phyloP scores from a whole-genome alignment of 306 rosid species.

The Lotus japonicus region DNA sequence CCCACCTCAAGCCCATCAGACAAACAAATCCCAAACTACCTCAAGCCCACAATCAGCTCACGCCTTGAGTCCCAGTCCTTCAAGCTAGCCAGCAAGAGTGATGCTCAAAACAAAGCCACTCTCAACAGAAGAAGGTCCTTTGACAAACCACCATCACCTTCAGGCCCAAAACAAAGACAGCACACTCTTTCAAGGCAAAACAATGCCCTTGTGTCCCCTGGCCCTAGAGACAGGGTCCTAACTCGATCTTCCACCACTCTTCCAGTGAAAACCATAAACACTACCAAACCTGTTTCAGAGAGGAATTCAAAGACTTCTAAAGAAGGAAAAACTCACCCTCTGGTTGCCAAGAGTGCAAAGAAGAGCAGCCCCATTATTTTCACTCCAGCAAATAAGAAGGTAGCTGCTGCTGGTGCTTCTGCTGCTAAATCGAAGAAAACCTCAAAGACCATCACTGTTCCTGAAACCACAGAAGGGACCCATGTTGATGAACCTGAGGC shows the following conservation, averaged over 20 bases:
- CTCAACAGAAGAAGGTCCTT: slow-evolving; percentile 73
- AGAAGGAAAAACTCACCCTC: slow-evolving; percentile 13
- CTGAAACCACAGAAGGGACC: neutral
- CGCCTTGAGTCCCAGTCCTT: slow-evolving; percentile 27
- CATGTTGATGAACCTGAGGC: slow-evolving; percentile 16
- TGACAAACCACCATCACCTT: slow-evolving; percentile 59
- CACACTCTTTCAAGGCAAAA: slow-evolving; percentile 41
- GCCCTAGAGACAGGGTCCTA: slow-evolving; percentile 34
- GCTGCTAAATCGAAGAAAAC: neutral
- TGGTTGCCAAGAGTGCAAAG: slow-evolving; percentile 1
- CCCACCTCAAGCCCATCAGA: slow-evolving; percentile 24
- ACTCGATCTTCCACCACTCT: slow-evolving; percentile 5
- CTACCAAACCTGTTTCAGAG: neutral
- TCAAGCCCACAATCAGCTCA: slow-evolving; percentile 57
- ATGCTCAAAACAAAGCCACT: slow-evolving; percentile 17
- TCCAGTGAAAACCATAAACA: neutral
- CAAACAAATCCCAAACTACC: slow-evolving; percentile 58
- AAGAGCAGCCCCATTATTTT: slow-evolving; percentile 16
- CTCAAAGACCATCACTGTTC: neutral
- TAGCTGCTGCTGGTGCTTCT: neutral
- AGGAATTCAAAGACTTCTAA: slow-evolving; percentile 18
- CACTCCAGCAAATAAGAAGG: slow-evolving; percentile 27
- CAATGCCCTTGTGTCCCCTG: slow-evolving; percentile 47
- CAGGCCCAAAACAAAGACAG: slow-evolving; percentile 25
- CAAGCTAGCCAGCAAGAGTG: slow-evolving; percentile 18